phyloP scores from a whole-genome alignment of 2,329 filamentous ascomycete genomes.

The Paradendryphiella salina region DNA sequence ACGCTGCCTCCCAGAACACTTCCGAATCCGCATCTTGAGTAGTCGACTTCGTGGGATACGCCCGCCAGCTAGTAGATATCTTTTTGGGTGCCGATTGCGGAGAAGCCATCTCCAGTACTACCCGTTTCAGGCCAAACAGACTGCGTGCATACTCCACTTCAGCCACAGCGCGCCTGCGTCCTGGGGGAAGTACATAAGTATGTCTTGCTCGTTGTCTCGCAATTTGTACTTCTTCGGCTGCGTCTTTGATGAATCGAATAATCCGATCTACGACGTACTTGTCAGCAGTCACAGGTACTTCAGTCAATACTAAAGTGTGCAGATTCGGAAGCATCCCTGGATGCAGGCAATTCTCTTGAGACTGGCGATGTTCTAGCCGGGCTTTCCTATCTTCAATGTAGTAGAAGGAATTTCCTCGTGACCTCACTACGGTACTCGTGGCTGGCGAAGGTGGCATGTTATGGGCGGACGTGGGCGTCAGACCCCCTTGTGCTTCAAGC shows the following conservation, averaged over 20 bases:
- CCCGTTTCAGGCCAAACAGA: constrained; percentile 59
- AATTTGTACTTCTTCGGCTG: constrained; percentile 59
- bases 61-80: constrained; percentile 51
- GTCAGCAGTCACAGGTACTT: constrained; percentile 56
- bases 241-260: constrained; percentile 59
- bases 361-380: constrained; percentile 39
- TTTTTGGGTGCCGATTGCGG: constrained; percentile 34
- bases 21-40: constrained; percentile 64
- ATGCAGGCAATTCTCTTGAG: constrained; percentile 50
- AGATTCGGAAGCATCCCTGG: constrained; percentile 60
- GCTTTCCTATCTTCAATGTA: constrained; percentile 38
- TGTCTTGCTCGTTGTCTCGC: constrained; percentile 57
- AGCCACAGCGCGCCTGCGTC: constrained; percentile 54
- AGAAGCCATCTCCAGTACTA: constrained; percentile 57
- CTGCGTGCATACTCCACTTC: constrained; percentile 55
- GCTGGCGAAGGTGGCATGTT: background rate
- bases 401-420: constrained; percentile 29
- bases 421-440: constrained; percentile 5
- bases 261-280: constrained; percentile 47
- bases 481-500: background rate
- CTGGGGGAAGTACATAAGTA: constrained; percentile 64
- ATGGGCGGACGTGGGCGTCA: constrained; percentile 6
- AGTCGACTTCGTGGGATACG: constrained; percentile 56
- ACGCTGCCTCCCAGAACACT: constrained; percentile 61
- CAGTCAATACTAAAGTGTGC: constrained; percentile 59